Percentiles rank a stretch among this genome's conserved stretches.
Conservation (phyloP, 2,329 filamentous ascomycete species). For the Fusarium mangiferae region DNA sequence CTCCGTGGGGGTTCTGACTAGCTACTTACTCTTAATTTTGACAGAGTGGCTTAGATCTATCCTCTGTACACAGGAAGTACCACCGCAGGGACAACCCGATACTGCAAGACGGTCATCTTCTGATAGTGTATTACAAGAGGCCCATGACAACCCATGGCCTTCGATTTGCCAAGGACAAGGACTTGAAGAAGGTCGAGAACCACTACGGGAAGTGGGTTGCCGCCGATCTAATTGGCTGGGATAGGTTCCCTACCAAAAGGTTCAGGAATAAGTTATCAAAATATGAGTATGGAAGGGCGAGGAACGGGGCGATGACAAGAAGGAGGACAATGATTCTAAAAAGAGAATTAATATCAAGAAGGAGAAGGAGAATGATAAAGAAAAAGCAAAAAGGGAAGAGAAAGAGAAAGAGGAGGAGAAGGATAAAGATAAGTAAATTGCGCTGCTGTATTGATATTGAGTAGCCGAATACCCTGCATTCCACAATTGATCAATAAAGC, state of each 20-base stretch:
- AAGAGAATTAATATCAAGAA: neutral
- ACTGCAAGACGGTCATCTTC: neutral
- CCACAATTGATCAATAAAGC: neutral
- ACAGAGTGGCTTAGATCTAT: neutral
- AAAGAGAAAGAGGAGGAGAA: neutral
- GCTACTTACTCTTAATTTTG: too few relatives aligned
- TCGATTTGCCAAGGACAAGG: accelerated
- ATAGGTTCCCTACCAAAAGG: neutral
- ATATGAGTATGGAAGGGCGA: neutral
- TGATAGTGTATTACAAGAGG: neutral
- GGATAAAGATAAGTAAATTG: neutral
- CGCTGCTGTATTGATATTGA: too few relatives aligned
- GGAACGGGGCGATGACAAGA: accelerated
- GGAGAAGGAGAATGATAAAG: neutral
- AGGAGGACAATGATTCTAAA: neutral
- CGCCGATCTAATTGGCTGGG: neutral
- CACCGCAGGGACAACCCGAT: neutral
- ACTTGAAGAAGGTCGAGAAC: neutral
- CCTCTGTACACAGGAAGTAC: neutral
- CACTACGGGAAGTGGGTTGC: neutral
- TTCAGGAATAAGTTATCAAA: accelerated
- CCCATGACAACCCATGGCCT: neutral
- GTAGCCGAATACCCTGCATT: neutral
- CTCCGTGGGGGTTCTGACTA: too few relatives aligned
- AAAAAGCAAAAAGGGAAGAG: too few relatives aligned